Conservation (phyloP, 345 rosid species). For the Brassica nigra region DNA sequence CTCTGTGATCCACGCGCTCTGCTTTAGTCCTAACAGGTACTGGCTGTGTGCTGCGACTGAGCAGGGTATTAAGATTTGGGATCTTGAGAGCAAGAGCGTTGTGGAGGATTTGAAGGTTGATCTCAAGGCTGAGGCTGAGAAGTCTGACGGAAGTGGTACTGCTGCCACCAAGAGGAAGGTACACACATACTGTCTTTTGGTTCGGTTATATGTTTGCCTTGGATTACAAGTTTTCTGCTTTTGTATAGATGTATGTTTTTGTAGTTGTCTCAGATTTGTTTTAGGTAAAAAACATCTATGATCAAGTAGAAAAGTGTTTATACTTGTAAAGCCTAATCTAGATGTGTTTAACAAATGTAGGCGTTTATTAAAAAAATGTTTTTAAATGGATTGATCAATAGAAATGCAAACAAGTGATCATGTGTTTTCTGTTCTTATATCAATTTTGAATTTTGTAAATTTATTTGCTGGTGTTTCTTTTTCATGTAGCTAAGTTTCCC, state of each 20-base stretch:
- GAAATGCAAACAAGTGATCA: not conserved
- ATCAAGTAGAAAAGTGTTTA: not conserved
- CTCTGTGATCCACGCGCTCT: conserved; percentile 71
- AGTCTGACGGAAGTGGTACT: conserved; percentile 57
- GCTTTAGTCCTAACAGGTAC: conserved; percentile 98
- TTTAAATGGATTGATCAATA: not conserved
- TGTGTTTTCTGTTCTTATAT: not conserved
- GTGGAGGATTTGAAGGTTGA: conserved; percentile 98
- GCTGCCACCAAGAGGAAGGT: conserved; percentile 57
- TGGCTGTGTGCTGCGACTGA: conserved; percentile 99
- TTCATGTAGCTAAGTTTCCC: not conserved
- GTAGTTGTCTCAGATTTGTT: not conserved
- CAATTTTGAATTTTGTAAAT: not conserved
- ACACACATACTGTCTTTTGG: not conserved
- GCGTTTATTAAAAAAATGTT: not conserved
- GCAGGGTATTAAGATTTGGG: conserved; percentile 96
- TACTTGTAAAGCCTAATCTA: not conserved
- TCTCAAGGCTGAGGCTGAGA: conserved; percentile 94
- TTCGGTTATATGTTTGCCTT: not conserved
- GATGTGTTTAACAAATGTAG: not conserved
- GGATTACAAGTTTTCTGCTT: conserved; percentile 3
- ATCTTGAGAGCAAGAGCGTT: conserved; percentile 92
- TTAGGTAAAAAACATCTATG: not conserved
- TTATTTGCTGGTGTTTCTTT: not conserved
- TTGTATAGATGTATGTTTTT: conserved; percentile 14